Evolutionary conservation across 2,329 filamentous ascomycete genomes (phyloP).

Genomic region (Fusarium sp.): DNA sequence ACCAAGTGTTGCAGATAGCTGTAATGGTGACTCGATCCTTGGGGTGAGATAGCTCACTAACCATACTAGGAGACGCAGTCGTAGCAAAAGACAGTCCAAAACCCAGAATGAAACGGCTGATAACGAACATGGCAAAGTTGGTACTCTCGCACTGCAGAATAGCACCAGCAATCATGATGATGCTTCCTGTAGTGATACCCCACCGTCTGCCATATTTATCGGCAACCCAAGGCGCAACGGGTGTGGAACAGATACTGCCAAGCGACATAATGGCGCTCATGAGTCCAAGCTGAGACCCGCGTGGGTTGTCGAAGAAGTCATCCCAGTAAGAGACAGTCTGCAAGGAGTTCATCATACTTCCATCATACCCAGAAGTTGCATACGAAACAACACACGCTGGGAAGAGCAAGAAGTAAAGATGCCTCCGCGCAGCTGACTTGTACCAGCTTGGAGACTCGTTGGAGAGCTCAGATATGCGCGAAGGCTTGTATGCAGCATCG

Average conservation of each 20-base stretch:
- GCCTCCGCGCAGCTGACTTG: constrained; percentile 45
- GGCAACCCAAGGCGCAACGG: constrained; percentile 48
- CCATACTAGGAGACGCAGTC: constrained; percentile 61
- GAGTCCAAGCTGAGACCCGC: constrained; percentile 47
- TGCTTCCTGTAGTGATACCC: constrained; percentile 48
- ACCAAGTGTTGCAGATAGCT: constrained; percentile 63
- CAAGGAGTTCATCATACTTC: constrained; percentile 62
- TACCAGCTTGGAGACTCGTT: constrained; percentile 47
- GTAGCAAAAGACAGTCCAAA: constrained; percentile 65
- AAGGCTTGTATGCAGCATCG: constrained; percentile 37
- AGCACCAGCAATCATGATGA: constrained; percentile 49
- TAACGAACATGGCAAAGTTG: constrained; percentile 63
- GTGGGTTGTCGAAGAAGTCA: constrained; percentile 53
- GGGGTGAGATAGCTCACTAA: constrained; percentile 65
- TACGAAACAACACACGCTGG: constrained; percentile 52
- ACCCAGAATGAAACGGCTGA: constrained; percentile 64
- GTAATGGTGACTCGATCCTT: constrained; percentile 65
- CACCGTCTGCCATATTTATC: constrained; percentile 48
- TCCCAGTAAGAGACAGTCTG: constrained; percentile 58
- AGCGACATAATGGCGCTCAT: constrained; percentile 60
- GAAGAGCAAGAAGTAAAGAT: constrained; percentile 50
- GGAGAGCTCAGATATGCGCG: constrained; percentile 47
- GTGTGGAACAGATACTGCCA: constrained; percentile 55
- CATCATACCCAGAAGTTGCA: constrained; percentile 57
- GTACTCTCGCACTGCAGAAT: constrained; percentile 48